Evolutionary conservation across 2,329 filamentous ascomycete genomes (phyloP), one percentile per base, ranked within the genome.

Genomic region (Epichloe aotearoae): DNA sequence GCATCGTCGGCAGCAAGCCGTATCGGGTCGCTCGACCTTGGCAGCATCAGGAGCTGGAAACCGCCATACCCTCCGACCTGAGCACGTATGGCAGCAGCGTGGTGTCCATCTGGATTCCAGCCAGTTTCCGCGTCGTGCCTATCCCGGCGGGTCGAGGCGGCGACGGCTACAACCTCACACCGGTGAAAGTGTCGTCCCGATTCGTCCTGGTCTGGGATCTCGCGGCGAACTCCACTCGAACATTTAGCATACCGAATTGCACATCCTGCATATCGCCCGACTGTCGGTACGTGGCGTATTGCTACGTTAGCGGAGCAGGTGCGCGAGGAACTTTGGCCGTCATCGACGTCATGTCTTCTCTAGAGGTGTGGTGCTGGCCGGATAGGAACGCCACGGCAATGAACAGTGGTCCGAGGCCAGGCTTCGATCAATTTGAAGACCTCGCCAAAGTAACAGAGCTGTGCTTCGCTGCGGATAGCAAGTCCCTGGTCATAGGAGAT

Each of bases 141-240:
- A 58, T 59, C 8, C 55, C 62, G 3, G 57, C 58, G 3, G 46
- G 58, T 2, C 58, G 58, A 2, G 61, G 62, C 2, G 54, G 53
- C 1, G 30, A 47, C 1, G 63, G 61, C n/a, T 69, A 59, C 53
- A 67, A 68, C 47, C 61, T 71, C 1, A 57, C 57, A 1, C 64
- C 64, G 1, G 60, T 63, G 0, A 20, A 56, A 1, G 66, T 70
- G 3, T 56, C 61, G 1, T 59, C 59, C 49, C 62, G 67, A 0
- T 60, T 65, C 39, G 66, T 71, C 4, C 57, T 71, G 6, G 62
- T 70, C 12, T 71, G 68, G 68, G 68, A 71, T 50, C 65, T 71
- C 6, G 54, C 62, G 1, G 63, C 61, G 5, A 64, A 63, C 53
- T 65, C 62, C n/a, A 69, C 67, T 0, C 58, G 61, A 5, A 66